Evolutionary conservation across 2,329 filamentous ascomycete species (phyloP).

Genomic region (Nannizzia gypsea): DNA sequence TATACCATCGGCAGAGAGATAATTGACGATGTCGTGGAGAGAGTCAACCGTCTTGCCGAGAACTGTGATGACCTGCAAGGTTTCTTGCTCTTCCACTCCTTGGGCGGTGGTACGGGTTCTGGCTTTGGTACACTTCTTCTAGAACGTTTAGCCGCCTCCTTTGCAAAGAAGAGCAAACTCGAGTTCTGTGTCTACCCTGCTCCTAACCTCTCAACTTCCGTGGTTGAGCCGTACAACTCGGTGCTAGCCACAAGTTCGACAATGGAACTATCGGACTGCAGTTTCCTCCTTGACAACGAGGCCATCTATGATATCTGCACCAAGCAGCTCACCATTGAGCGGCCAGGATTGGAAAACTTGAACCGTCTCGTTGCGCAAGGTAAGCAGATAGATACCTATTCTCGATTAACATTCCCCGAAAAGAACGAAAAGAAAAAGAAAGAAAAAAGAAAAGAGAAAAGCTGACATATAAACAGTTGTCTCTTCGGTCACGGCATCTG

Average conservation of each 20-base stretch:
- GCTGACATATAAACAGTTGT: constrained; percentile 43
- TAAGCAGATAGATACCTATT: constrained; percentile 30
- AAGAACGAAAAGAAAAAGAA: no score
- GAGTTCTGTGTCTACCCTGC: constrained; percentile 56
- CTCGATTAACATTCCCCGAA: neutral
- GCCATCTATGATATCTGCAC: constrained; percentile 58
- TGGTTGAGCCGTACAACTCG: constrained; percentile 58
- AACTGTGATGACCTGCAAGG: constrained; percentile 97
- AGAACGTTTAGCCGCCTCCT: constrained; percentile 52
- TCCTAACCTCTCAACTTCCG: constrained; percentile 52
- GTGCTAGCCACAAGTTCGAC: constrained; percentile 47
- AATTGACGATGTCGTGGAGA: constrained; percentile 95
- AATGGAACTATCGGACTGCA: constrained; percentile 57
- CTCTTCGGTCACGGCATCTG: constrained; percentile 53
- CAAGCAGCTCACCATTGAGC: constrained; percentile 52
- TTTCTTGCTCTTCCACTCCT: constrained; percentile 68
- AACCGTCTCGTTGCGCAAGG: constrained; percentile 59
- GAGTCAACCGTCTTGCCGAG: constrained; percentile 93
- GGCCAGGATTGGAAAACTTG: constrained; percentile 52
- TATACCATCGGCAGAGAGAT: constrained; percentile 99
- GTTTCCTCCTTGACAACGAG: constrained; percentile 58
- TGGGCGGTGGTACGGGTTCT: constrained; percentile 56
- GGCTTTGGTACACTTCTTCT: constrained; percentile 54
- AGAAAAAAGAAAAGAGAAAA: constrained; percentile 17
- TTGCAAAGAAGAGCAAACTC: constrained; percentile 57